Base-by-base conservation (phyloP, 345 rosid species). In the Excoecaria agallocha region DNA sequence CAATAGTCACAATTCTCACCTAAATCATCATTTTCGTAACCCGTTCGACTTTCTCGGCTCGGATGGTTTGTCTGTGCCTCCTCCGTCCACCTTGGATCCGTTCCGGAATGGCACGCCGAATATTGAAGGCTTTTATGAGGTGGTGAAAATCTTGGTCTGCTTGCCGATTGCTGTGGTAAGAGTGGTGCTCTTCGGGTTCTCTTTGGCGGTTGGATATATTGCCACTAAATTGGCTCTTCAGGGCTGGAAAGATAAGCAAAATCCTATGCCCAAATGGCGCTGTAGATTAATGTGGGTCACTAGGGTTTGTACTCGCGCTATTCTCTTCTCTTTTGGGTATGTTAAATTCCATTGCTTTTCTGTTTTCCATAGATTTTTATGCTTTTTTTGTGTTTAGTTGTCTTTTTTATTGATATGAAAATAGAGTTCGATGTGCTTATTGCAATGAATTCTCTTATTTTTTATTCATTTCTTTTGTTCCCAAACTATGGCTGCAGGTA, bases 291-390 rank as follows among this genome's bases (percentile, higher is more conserved):
- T 95, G 99, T 91, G 97, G 96, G 39, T 95, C 71, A 95, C 99
- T 74, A 86, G 99, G 81, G 9, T 85, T 76, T 90, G 79, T 68
- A 76, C 96, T 38, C 88, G 99, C 51, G 83, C 82, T 48, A 95
- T 95, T 74, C 91, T 95, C 70, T 93, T 95, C 88, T 83, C 97
- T 50, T 95, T 95, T 38, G 99, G 99, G 99, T 95, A 20, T 39
- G 83, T 70, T 68, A 12, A 9, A n/a, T 67, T 45, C 6, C 24
- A 2, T 35, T 16, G 22, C 49, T 20, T 69, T 3, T 5, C 25
- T 37, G 2, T 58, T 6, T 15, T 51, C 10, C 11, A 48, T 24
- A 3, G 11, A 12, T 15, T 54, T 35, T 55, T 39, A 11, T 3
- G 19, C 22, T 20, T 20, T 22, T n/a, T n/a, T n/a, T n/a, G n/a